These are phyloP conservation scores for Hanseniaspora guilliermondii DNA, from an alignment of 805 yeast species.

Conservation along the genomic window DNA sequence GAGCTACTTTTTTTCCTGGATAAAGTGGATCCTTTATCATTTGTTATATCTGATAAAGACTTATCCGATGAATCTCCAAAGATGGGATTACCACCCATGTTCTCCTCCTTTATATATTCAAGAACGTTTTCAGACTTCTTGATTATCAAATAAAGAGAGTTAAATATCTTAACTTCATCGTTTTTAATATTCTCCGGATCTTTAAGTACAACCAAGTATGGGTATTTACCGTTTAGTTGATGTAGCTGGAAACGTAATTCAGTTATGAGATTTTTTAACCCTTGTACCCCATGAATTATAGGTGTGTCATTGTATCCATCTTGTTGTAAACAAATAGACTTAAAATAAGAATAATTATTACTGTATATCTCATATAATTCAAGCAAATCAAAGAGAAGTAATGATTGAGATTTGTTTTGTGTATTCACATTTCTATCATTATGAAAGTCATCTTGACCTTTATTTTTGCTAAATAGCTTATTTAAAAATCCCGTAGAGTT, in stretches of 20 bases:
- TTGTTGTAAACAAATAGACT: constrained; percentile 46
- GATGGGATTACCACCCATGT: neutral
- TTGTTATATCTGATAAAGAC: neutral
- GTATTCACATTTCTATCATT: constrained; percentile 17
- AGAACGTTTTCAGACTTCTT: constrained; percentile 9
- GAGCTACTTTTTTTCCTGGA: neutral
- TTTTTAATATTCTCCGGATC: constrained; percentile 16
- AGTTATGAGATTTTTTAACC: constrained; percentile 65
- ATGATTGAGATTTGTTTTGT: constrained; percentile 24
- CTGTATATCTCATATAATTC: constrained; percentile 45
- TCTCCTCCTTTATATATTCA: neutral
- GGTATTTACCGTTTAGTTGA: constrained; percentile 33
- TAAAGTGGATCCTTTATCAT: neutral
- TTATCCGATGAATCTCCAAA: neutral
- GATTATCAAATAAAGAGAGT: constrained; percentile 13
- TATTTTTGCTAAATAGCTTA: neutral
- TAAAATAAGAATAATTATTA: constrained; percentile 46
- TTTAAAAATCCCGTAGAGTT: constrained; percentile 11
- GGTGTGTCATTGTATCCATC: constrained; percentile 39
- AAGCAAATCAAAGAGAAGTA: constrained; percentile 46
- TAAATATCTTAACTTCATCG: constrained; percentile 14
- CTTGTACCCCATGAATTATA: constrained; percentile 31
- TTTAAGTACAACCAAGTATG: constrained; percentile 20
- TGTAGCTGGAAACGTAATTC: constrained; percentile 46
- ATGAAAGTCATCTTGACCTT: neutral